Evolutionary conservation across 192 early-diverging fungal genomes (phyloP).

Genomic region (Mortierella hygrophila): DNA sequence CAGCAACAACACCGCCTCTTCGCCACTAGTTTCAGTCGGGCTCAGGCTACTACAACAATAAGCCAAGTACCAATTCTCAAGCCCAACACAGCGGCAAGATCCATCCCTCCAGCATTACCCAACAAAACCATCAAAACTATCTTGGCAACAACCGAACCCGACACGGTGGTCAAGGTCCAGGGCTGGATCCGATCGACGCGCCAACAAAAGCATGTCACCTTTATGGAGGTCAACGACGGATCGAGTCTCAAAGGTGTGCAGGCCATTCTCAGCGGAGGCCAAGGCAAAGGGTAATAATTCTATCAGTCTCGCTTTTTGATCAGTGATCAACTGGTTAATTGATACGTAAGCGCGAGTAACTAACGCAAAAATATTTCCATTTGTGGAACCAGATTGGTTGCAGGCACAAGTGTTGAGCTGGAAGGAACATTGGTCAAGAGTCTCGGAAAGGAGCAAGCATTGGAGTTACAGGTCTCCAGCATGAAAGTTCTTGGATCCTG

Average conservation of each 20-base stretch:
- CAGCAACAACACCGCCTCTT: neutral
- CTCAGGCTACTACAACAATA: neutral
- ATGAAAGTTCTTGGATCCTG: conserved; percentile 69
- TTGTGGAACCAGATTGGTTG: conserved; percentile 64
- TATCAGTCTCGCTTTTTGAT: conserved; percentile 41
- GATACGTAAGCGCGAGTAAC: neutral
- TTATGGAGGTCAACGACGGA: conserved; percentile 85
- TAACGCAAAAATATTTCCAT: neutral
- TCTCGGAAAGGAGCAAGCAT: conserved; percentile 77
- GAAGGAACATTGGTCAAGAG: conserved; percentile 75
- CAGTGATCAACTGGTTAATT: neutral
- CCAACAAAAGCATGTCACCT: conserved; percentile 80
- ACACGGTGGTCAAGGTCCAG: conserved; percentile 62
- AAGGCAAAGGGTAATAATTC: conserved; percentile 65
- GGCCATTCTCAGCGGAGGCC: conserved; percentile 64
- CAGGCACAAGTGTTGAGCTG: conserved; percentile 82
- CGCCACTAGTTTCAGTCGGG: neutral
- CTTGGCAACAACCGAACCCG: conserved; percentile 32
- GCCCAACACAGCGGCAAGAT: neutral
- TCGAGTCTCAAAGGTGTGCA: conserved; percentile 79
- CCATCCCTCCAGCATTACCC: conserved; percentile 42
- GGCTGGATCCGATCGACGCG: conserved; percentile 92
- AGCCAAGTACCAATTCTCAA: neutral
- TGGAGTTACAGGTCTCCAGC: conserved; percentile 74
- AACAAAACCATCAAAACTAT: conserved; percentile 55